Percentiles rank a stretch among this genome's conserved stretches.
phyloP scores from a whole-genome alignment of 2,329 filamentous ascomycete species.

The Sclerotinia subarctica region DNA sequence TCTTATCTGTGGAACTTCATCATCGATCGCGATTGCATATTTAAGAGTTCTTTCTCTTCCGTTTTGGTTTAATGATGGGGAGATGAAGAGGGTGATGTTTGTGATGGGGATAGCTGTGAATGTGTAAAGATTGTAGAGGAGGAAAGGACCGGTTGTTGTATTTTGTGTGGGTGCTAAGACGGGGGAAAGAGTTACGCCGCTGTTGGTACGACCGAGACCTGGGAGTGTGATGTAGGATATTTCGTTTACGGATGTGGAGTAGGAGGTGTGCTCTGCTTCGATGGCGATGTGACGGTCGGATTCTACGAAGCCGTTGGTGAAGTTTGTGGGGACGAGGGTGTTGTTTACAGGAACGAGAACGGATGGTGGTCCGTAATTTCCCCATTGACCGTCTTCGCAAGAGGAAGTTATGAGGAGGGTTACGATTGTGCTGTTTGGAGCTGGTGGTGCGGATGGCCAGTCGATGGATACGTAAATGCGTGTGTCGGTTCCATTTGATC shows the following conservation, averaged over 20 bases:
- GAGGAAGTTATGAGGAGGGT: conserved; percentile 52
- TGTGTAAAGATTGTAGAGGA: conserved; percentile 61
- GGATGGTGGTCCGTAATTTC: conserved; percentile 45
- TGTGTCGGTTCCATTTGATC: conserved; percentile 47
- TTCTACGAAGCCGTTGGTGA: conserved; percentile 58
- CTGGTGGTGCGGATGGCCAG: conserved; percentile 47
- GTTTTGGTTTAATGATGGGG: conserved; percentile 49
- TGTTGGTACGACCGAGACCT: conserved; percentile 55
- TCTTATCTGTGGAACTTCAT: conserved; percentile 39
- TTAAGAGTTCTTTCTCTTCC: conserved; percentile 49
- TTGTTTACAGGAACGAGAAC: conserved; percentile 55
- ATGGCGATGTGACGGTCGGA: conserved; percentile 56
- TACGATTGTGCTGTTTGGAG: conserved; percentile 45
- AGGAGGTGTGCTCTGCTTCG: conserved; percentile 49
- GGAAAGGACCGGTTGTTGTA: conserved; percentile 49
- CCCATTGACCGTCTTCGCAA: conserved; percentile 41
- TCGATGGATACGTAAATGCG: conserved; percentile 55
- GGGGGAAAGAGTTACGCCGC: conserved; percentile 56
- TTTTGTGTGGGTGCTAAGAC: conserved; percentile 50
- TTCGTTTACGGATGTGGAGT: conserved; percentile 42
- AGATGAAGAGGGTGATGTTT: conserved; percentile 50
- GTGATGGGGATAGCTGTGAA: conserved; percentile 47
- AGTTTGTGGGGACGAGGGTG: conserved; percentile 48
- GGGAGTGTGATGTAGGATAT: conserved; percentile 50
- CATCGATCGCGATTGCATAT: conserved; percentile 49